Conservation (phyloP, 148 eudicot species). For the Dianthus caryophyllus region DNA sequence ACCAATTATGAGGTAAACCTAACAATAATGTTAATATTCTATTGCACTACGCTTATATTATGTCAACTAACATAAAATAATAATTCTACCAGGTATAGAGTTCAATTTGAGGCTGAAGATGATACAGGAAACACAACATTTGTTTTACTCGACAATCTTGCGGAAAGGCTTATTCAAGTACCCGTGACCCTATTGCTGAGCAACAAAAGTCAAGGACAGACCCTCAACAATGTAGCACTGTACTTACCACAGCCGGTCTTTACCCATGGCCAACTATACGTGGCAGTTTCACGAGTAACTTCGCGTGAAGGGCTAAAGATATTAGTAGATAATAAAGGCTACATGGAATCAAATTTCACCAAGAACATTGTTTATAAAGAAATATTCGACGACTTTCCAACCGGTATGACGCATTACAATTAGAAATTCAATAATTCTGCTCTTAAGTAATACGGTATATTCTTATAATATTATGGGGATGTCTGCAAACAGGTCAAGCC, state of each 20-base stretch:
- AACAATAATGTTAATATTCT: not conserved
- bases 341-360: not conserved
- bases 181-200: not conserved
- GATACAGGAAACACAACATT: not conserved
- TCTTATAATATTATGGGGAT: no score
- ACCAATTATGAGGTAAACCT: not conserved
- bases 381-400: not conserved
- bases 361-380: not conserved
- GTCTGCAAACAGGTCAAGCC: no score
- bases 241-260: not conserved
- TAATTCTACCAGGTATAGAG: not conserved
- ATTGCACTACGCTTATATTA: not conserved
- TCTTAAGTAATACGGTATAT: no score
- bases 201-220: conserved; percentile 1
- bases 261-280: not conserved
- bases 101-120: not conserved
- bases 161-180: not conserved
- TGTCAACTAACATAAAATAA: no score
- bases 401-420: no score
- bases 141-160: not conserved
- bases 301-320: not conserved
- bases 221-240: not conserved
- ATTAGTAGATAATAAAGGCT: not conserved
- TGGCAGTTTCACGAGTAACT: not conserved
- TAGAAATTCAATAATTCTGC: no score